phyloP scores from a whole-genome alignment of 176 grass and related monocot species.

The Juncus effusus region DNA sequence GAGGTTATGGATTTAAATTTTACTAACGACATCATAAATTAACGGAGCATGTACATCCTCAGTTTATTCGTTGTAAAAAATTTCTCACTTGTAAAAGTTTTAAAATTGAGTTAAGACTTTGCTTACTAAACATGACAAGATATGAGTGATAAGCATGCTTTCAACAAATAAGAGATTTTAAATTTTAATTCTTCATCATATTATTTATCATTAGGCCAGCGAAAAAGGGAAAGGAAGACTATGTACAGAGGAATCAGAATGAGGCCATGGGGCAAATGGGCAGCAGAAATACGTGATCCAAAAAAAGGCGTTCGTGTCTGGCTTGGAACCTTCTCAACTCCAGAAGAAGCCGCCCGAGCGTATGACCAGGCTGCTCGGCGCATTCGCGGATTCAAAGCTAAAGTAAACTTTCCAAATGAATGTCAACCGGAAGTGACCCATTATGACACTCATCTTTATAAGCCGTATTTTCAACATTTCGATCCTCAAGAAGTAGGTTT shows the following conservation, averaged over 20 bases:
- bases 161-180: not conserved
- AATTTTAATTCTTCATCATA: not conserved
- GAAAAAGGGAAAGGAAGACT: slow-evolving; percentile 56
- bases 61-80: no score
- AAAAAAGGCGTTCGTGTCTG: slow-evolving; percentile 79
- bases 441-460: no score
- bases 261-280: slow-evolving; percentile 35
- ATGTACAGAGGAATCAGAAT: slow-evolving; percentile 64
- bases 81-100: no score
- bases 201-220: not conserved
- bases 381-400: slow-evolving; percentile 77
- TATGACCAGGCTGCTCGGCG: slow-evolving; percentile 69
- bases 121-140: no score
- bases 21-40: no score
- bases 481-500: no score
- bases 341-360: slow-evolving; percentile 76
- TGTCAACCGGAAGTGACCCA: slow-evolving; percentile 22
- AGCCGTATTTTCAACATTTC: no score
- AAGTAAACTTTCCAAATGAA: slow-evolving; percentile 84
- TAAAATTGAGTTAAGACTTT: no score
- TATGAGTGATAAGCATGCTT: no score
- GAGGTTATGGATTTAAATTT: no score
- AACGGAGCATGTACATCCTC: no score
- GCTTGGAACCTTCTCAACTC: slow-evolving; percentile 80
- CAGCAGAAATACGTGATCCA: slow-evolving; percentile 29